Percentiles rank a stretch among this genome's conserved stretches.
Conservation (phyloP, 2,329 filamentous ascomycete genomes). For the Nemania sp. region DNA sequence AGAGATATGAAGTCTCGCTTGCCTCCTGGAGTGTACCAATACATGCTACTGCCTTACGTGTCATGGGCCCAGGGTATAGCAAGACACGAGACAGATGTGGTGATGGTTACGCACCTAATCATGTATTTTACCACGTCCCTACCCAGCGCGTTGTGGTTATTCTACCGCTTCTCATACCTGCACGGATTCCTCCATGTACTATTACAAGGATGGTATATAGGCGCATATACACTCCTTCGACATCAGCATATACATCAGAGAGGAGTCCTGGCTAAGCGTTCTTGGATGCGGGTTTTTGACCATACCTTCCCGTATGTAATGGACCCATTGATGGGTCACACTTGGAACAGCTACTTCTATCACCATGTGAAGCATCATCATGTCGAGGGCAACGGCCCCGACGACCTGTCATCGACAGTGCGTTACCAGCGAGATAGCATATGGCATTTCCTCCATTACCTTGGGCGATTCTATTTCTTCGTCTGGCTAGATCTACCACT, state of each 20-base stretch:
- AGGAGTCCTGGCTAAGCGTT: conserved; percentile 64
- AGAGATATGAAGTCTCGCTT: conserved; percentile 41
- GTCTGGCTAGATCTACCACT: conserved; percentile 75
- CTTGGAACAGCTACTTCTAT: conserved; percentile 84
- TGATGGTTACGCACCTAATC: conserved; percentile 77
- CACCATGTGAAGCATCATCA: conserved; percentile 88
- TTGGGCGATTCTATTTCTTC: conserved; percentile 73
- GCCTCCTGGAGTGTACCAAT: conserved; percentile 34
- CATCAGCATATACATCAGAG: conserved; percentile 83
- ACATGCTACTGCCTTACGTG: conserved; percentile 35
- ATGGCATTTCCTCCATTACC: conserved; percentile 70
- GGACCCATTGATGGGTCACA: conserved; percentile 80
- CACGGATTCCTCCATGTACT: conserved; percentile 69
- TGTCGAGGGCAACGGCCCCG: conserved; percentile 77
- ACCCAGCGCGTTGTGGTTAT: conserved; percentile 67
- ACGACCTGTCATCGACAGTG: conserved; percentile 76
- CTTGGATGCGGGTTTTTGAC: conserved; percentile 57
- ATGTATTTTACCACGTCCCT: conserved; percentile 72
- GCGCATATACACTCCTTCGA: conserved; percentile 79
- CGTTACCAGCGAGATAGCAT: conserved; percentile 74
- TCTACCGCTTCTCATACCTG: conserved; percentile 67
- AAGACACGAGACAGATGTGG: conserved; percentile 59
- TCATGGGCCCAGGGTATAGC: conserved; percentile 36
- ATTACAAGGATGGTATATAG: conserved; percentile 71
- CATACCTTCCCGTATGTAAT: conserved; percentile 71